These are phyloP conservation scores for Ophiostoma tasmaniense DNA, from an alignment of 2,329 filamentous ascomycete species.

Conservation along the genomic window DNA sequence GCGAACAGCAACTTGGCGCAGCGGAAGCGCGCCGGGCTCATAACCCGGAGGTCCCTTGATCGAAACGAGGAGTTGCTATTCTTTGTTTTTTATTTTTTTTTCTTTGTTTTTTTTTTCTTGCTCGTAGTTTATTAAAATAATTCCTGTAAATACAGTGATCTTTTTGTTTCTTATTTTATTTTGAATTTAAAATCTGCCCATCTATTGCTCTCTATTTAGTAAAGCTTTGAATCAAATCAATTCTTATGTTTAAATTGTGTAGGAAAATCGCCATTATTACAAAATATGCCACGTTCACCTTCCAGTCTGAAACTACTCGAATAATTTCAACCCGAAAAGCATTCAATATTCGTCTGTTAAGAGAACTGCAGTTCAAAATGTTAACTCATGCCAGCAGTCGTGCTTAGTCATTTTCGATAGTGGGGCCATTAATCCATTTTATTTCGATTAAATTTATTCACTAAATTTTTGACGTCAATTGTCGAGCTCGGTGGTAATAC, in stretches of 20 bases:
- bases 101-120: background rate
- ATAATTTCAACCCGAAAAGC: too few relatives aligned
- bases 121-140: background rate
- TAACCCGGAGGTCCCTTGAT: slow-evolving; percentile 19
- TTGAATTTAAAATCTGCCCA: background rate
- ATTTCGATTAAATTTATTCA: background rate
- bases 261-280: too few relatives aligned
- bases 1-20: slow-evolving; percentile 18
- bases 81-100: background rate
- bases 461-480: slow-evolving; percentile 1
- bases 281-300: too few relatives aligned
- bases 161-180: background rate
- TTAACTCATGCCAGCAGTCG: too few relatives aligned
- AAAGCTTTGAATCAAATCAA: background rate
- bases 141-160: background rate
- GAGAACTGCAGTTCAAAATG: background rate
- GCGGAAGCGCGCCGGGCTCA: slow-evolving; percentile 20
- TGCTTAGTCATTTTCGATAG: background rate
- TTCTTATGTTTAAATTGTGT: too few relatives aligned
- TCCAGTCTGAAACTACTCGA: too few relatives aligned
- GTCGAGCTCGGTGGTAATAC: background rate
- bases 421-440: background rate
- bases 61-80: slow-evolving; percentile 5
- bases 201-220: background rate
- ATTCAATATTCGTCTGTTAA: too few relatives aligned